These are phyloP conservation scores for Podospora anserina DNA, from an alignment of 495 filamentous ascomycete genomes.

Conservation along the genomic window DNA sequence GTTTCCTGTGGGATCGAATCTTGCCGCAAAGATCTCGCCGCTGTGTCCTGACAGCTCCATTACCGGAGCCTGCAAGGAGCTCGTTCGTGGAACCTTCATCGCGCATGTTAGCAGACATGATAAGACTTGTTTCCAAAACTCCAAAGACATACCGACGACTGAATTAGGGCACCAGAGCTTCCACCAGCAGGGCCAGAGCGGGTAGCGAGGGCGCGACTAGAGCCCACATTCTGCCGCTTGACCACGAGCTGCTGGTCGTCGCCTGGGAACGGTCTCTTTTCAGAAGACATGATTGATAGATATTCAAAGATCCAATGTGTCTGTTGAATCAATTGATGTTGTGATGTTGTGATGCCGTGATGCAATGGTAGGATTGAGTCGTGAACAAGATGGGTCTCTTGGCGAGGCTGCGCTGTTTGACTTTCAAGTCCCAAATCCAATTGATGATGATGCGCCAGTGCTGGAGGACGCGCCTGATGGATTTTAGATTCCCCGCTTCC, in stretches of 20 bases:
- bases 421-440: not conserved
- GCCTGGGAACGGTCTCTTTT: constrained; percentile 82
- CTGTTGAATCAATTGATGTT: constrained; percentile 6
- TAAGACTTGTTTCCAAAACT: constrained; percentile 11
- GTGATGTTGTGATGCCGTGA: not conserved
- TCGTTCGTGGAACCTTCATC: constrained; percentile 71
- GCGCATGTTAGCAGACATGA: constrained; percentile 26
- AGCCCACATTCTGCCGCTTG: constrained; percentile 81
- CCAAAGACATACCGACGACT: constrained; percentile 66
- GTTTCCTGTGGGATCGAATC: constrained; percentile 83
- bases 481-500: constrained; percentile 35
- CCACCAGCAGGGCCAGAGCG: constrained; percentile 60
- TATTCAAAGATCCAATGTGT: not conserved
- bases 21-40: constrained; percentile 84
- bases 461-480: constrained; percentile 15
- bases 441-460: constrained; percentile 17
- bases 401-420: not conserved
- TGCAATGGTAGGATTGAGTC: not conserved
- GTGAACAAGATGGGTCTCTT: not conserved
- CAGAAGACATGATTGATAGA: constrained; percentile 47
- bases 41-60: constrained; percentile 86
- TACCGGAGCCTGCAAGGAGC: constrained; percentile 81
- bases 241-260: constrained; percentile 80
- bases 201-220: constrained; percentile 57
- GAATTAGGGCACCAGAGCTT: constrained; percentile 68